Conservation (phyloP, 768 basidiomycete genomes). For the Cystobasidium tubakii region DNA sequence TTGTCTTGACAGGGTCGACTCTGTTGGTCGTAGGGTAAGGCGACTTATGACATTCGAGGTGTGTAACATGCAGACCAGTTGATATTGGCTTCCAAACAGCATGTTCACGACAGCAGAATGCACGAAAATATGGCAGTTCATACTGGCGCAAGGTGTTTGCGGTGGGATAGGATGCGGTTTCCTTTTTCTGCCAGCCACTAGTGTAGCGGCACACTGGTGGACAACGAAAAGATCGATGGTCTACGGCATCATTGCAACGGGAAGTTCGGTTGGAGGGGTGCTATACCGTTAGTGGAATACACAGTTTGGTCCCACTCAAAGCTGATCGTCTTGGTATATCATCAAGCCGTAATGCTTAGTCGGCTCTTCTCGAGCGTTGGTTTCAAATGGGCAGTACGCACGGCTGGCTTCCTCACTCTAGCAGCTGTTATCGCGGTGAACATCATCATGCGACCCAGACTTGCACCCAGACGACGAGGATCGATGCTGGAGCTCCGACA, state of each 20-base stretch:
- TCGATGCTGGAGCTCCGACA: slow-evolving; percentile 39
- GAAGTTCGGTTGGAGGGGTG: slow-evolving; percentile 63
- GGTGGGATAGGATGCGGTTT: slow-evolving; percentile 49
- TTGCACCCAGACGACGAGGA: slow-evolving; percentile 49
- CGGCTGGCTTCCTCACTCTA: slow-evolving; percentile 54
- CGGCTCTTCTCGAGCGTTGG: slow-evolving; percentile 48
- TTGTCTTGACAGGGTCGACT: slow-evolving; percentile 48
- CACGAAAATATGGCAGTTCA: slow-evolving; percentile 27
- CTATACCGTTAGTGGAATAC: slow-evolving; percentile 52
- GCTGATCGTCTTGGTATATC: background rate
- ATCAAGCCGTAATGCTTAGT: slow-evolving; percentile 56
- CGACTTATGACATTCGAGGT: slow-evolving; percentile 49
- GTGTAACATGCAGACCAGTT: too few relatives aligned
- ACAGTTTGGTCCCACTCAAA: too few relatives aligned
- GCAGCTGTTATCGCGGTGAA: slow-evolving; percentile 52
- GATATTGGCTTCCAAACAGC: slow-evolving; percentile 50
- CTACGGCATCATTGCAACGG: slow-evolving; percentile 64
- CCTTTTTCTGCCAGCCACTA: slow-evolving; percentile 58
- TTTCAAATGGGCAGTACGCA: slow-evolving; percentile 48
- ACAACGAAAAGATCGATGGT: slow-evolving; percentile 63
- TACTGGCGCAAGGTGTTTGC: slow-evolving; percentile 31
- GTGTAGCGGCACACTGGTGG: slow-evolving; percentile 65
- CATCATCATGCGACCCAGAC: slow-evolving; percentile 51
- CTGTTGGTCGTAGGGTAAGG: slow-evolving; percentile 46
- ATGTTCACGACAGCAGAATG: slow-evolving; percentile 28